Conservation (phyloP, 371 early-diverging fungal genomes). For the Apophysomyces elegans region DNA sequence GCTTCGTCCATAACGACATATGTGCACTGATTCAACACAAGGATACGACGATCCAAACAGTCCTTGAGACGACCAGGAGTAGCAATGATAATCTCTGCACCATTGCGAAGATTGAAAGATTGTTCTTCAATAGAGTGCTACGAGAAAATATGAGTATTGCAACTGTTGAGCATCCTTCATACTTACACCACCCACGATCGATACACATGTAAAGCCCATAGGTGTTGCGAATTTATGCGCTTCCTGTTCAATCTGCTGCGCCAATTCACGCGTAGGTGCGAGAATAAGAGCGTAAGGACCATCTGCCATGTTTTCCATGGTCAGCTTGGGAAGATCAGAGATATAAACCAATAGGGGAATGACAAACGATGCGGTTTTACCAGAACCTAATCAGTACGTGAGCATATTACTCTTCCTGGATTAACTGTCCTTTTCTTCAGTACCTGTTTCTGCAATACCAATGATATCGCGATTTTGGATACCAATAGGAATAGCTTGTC, state of each 20-base stretch:
- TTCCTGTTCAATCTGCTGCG: conserved; percentile 93
- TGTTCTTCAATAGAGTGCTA: conserved; percentile 87
- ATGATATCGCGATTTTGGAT: conserved; percentile 94
- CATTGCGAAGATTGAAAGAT: conserved; percentile 80
- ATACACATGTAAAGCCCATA: conserved; percentile 84
- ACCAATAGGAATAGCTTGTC: conserved; percentile 96
- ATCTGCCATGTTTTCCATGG: conserved; percentile 73
- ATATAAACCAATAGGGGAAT: conserved; percentile 96
- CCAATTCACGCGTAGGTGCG: conserved; percentile 97
- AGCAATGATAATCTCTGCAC: conserved; percentile 95
- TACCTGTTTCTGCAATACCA: conserved; percentile 98
- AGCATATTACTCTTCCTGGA: not conserved
- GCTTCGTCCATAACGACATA: conserved; percentile 98
- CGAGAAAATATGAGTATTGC: not conserved
- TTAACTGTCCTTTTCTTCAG: not conserved
- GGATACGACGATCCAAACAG: conserved; percentile 80
- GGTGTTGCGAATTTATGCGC: conserved; percentile 83
- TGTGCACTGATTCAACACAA: conserved; percentile 84
- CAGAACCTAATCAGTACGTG: conserved; percentile 56
- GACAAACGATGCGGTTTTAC: conserved; percentile 98
- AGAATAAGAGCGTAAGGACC: conserved; percentile 94
- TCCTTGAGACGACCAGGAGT: conserved; percentile 97
- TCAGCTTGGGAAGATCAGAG: conserved; percentile 75
- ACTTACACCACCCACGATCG: conserved; percentile 91
- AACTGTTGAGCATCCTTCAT: not conserved